phyloP scores from a whole-genome alignment of 208 protist species.

The Tritrichomonas foetus region DNA sequence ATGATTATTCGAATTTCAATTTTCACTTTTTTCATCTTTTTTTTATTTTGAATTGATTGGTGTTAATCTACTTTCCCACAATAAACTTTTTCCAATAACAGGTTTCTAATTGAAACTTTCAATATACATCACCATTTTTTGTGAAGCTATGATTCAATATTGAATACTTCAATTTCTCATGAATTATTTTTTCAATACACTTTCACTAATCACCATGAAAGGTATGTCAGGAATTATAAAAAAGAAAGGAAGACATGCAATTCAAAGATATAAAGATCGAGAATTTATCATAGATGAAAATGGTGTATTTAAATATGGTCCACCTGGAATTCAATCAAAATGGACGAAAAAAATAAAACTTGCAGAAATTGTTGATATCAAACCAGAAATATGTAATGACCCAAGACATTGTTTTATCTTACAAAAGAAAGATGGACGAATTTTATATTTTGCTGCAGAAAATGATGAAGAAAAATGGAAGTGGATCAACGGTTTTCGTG shows the following conservation, averaged over 20 bases:
- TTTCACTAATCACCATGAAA: neutral
- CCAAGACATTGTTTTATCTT: neutral
- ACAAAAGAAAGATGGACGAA: neutral
- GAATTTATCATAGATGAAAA: neutral
- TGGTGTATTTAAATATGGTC: neutral
- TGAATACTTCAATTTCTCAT: no score
- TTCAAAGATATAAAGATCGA: neutral
- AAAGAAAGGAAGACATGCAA: constrained; percentile 3
- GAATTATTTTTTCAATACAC: no score
- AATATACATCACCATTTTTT: no score
- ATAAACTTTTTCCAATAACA: no score
- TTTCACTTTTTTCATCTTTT: no score
- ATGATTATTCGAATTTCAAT: no score
- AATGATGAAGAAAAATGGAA: constrained; percentile 32
- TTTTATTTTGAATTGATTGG: no score
- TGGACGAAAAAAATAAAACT: constrained; percentile 16
- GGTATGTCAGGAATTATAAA: neutral
- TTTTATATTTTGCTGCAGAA: constrained; percentile 31
- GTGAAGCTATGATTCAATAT: no score
- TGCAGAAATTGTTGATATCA: neutral
- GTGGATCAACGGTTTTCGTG: neutral
- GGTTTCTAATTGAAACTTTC: no score
- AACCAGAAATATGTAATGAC: neutral
- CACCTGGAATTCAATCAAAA: neutral
- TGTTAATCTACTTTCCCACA: no score